Conservation (phyloP, 176 grass and related monocot genomes). For the Cymbopogon citratus region DNA sequence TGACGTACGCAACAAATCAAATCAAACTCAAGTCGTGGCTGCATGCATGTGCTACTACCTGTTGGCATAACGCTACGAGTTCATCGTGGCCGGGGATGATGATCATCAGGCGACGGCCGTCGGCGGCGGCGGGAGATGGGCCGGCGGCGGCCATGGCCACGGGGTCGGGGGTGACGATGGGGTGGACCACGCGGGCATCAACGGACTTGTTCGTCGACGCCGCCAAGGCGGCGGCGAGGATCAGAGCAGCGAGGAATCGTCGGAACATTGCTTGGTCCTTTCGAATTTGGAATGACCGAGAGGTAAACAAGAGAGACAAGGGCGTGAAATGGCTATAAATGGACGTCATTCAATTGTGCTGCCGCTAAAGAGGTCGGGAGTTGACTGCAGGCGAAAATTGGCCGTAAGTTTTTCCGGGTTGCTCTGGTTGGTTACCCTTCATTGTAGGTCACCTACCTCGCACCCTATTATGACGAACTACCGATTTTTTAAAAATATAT, state of each 20-base stretch:
- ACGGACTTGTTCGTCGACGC: not conserved
- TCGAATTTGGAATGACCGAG: not conserved
- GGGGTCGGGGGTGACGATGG: not conserved
- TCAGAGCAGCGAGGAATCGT: conserved; percentile 4
- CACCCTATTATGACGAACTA: not conserved
- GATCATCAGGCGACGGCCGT: conserved; percentile 25
- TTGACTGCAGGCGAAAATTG: conserved; percentile 21
- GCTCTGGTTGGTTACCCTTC: conserved; percentile 28
- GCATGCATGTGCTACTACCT: not conserved
- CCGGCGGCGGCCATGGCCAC: not conserved
- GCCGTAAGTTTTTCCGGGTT: conserved; percentile 20
- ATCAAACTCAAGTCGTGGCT: not conserved
- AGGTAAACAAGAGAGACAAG: conserved; percentile 12
- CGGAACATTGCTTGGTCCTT: conserved; percentile 24
- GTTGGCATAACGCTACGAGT: conserved; percentile 29
- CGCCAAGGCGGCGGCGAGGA: conserved; percentile 24
- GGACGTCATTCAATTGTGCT: not conserved
- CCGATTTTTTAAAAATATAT: not conserved
- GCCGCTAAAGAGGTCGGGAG: conserved; percentile 5
- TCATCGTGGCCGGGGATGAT: not conserved
- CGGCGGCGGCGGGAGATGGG: not conserved
- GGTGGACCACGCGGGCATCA: conserved; percentile 24
- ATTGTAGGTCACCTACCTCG: conserved; percentile 15
- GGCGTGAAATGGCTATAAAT: conserved; percentile 6
- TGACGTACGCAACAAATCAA: not conserved